A percentile compares a stretch with the other conserved stretches of the same genome.
These are phyloP conservation scores for Aspergillus glaucus DNA, from an alignment of 2,329 filamentous ascomycete genomes.

Conservation along the genomic window DNA sequence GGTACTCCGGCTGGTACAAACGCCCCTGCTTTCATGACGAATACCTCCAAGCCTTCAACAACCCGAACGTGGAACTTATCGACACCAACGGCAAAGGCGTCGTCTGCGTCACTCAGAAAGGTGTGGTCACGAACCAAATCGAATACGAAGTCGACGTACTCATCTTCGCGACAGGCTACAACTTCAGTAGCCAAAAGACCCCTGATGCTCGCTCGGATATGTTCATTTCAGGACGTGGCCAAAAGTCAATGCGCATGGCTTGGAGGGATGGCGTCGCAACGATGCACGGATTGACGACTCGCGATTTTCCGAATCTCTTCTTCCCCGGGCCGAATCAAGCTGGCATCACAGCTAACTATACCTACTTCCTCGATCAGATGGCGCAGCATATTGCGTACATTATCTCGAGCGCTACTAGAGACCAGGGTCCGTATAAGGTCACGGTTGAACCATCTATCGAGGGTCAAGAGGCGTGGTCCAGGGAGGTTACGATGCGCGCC, in stretches of 20 bases:
- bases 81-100: conserved; percentile 54
- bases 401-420: conserved; percentile 26
- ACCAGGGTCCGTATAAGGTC: conserved; percentile 6
- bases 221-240: conserved; percentile 40
- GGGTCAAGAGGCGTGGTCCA: conserved; percentile 46
- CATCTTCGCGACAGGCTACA: conserved; percentile 44
- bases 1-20: conserved; percentile 60
- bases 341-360: conserved; percentile 35
- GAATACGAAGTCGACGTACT: conserved; percentile 46
- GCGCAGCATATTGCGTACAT: conserved; percentile 43
- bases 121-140: conserved; percentile 37
- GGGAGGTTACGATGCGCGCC: conserved; percentile 35
- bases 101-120: conserved; percentile 39
- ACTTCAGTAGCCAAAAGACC: conserved; percentile 18
- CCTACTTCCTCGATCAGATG: conserved; percentile 31
- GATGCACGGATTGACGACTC: conserved; percentile 46
- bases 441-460: conserved; percentile 14
- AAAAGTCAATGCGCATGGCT: conserved; percentile 41
- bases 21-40: conserved; percentile 57
- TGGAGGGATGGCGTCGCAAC: conserved; percentile 44
- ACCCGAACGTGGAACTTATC: conserved; percentile 52
- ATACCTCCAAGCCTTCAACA: conserved; percentile 52
- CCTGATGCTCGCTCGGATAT: conserved; percentile 29
- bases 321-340: conserved; percentile 41
- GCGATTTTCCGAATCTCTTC: conserved; percentile 53